Conservation (phyloP, 257 asterid species). For the Jasminum sambac region DNA sequence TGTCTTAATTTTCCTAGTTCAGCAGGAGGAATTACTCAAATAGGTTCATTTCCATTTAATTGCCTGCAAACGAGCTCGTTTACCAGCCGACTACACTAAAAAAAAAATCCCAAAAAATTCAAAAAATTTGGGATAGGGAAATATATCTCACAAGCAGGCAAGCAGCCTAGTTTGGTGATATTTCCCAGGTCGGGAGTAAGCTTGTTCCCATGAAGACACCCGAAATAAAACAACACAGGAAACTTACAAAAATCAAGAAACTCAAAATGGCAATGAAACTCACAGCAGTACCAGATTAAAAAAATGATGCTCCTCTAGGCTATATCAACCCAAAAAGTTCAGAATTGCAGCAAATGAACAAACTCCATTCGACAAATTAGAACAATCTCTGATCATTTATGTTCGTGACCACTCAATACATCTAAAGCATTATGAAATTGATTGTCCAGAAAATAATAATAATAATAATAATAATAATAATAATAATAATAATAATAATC, state of each 20-base stretch:
- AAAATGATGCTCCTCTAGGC: too few species aligned
- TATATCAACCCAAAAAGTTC: too few species aligned
- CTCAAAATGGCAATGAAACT: not conserved
- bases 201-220: constrained; percentile 98
- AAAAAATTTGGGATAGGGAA: not conserved
- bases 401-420: too few species aligned
- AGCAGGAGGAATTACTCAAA: constrained; percentile 77
- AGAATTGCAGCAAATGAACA: too few species aligned
- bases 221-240: constrained; percentile 20
- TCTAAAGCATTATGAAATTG: too few species aligned
- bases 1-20: constrained; percentile 88
- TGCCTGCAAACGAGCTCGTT: constrained; percentile 56
- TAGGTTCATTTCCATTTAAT: constrained; percentile 73
- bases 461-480: too few species aligned
- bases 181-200: constrained; percentile 89
- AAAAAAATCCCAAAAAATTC: not conserved
- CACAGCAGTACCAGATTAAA: too few species aligned
- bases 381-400: too few species aligned
- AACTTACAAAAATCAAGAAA: not conserved
- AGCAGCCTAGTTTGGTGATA: constrained; percentile 84
- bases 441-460: too few species aligned
- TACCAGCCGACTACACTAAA: not conserved
- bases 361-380: too few species aligned
- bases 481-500: too few species aligned
- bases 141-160: constrained; percentile 63